phyloP scores from a whole-genome alignment of 371 early-diverging fungal species.

The Mortierella sp. region DNA sequence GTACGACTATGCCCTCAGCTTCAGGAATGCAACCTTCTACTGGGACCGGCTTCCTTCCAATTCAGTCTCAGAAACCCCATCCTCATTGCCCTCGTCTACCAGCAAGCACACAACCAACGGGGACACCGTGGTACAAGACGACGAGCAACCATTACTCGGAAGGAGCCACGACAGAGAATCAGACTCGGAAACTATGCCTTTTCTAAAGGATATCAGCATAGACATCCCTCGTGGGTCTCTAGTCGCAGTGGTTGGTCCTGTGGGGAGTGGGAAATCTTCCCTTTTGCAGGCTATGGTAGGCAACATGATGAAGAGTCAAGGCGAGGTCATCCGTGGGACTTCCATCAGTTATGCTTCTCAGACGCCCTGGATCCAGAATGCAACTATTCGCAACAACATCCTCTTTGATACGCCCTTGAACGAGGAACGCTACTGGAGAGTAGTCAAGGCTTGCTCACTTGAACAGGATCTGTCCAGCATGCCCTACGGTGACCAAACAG shows the following conservation, averaged over 20 bases:
- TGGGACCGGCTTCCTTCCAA: slow-evolving; percentile 60
- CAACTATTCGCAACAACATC: slow-evolving; percentile 84
- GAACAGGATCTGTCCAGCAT: slow-evolving; percentile 81
- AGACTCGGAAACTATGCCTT: background rate
- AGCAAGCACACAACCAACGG: background rate
- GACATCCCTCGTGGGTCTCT: slow-evolving; percentile 68
- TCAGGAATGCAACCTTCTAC: slow-evolving; percentile 61
- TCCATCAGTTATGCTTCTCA: slow-evolving; percentile 73
- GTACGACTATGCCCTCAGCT: slow-evolving; percentile 47
- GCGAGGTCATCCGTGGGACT: slow-evolving; percentile 23
- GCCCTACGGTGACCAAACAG: slow-evolving; percentile 84
- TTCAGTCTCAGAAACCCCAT: background rate
- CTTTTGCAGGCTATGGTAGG: slow-evolving; percentile 68
- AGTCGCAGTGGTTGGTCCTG: slow-evolving; percentile 82
- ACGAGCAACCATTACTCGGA: slow-evolving; percentile 19
- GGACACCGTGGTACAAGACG: slow-evolving; percentile 2
- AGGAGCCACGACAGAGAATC: background rate
- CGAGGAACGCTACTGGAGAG: slow-evolving; percentile 69
- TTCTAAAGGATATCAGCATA: slow-evolving; percentile 67
- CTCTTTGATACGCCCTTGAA: slow-evolving; percentile 81
- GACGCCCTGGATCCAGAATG: slow-evolving; percentile 83
- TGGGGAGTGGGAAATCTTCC: slow-evolving; percentile 80
- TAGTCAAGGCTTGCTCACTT: slow-evolving; percentile 73
- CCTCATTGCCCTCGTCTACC: background rate
- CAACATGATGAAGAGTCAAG: slow-evolving; percentile 50